Evolutionary conservation across 257 asterid genomes (phyloP).

Genomic region (Lithospermum erythrorhizon): DNA sequence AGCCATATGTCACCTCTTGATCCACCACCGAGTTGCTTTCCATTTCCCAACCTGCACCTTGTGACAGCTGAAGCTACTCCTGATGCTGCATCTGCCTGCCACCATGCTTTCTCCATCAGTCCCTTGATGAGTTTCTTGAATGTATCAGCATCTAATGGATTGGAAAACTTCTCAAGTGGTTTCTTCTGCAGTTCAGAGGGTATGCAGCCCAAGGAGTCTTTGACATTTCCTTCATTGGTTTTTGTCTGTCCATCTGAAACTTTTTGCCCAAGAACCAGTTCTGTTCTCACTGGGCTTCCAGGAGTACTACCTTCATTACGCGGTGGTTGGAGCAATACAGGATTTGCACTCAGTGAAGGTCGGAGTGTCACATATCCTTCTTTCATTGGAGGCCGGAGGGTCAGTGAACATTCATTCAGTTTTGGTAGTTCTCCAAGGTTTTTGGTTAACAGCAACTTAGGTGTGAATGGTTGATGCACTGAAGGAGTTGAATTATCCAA

Average conservation of each 20-base stretch:
- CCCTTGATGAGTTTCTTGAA: slow-evolving; percentile 77
- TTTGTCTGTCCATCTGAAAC: slow-evolving; percentile 23
- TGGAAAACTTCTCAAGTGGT: slow-evolving; percentile 43
- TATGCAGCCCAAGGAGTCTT: slow-evolving; percentile 63
- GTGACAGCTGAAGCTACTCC: slow-evolving; percentile 66
- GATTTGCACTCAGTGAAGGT: slow-evolving; percentile 12
- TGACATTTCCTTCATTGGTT: slow-evolving; percentile 33
- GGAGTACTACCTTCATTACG: slow-evolving; percentile 31
- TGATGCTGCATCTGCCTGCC: slow-evolving; percentile 88
- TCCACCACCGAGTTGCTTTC: slow-evolving; percentile 42
- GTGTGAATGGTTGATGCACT: slow-evolving; percentile 5
- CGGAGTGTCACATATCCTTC: too few relatives aligned
- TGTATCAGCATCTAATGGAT: slow-evolving; percentile 51
- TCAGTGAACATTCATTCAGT: slow-evolving; percentile 14
- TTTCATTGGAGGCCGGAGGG: too few relatives aligned
- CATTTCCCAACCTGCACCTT: slow-evolving; percentile 49
- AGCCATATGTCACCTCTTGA: slow-evolving; percentile 71
- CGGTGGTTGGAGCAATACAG: slow-evolving; percentile 5
- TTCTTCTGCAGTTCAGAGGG: slow-evolving; percentile 52
- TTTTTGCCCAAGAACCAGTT: slow-evolving; percentile 62
- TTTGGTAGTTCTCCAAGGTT: slow-evolving; percentile 42
- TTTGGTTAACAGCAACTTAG: slow-evolving; percentile 6
- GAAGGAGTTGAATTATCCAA: slow-evolving; percentile 12
- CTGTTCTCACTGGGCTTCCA: slow-evolving; percentile 73
- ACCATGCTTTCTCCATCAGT: slow-evolving; percentile 90